A percentile compares a stretch with the other conserved stretches of the same genome.
phyloP scores from a whole-genome alignment of 805 yeast genomes.

The Debaryomyces hansenii region DNA sequence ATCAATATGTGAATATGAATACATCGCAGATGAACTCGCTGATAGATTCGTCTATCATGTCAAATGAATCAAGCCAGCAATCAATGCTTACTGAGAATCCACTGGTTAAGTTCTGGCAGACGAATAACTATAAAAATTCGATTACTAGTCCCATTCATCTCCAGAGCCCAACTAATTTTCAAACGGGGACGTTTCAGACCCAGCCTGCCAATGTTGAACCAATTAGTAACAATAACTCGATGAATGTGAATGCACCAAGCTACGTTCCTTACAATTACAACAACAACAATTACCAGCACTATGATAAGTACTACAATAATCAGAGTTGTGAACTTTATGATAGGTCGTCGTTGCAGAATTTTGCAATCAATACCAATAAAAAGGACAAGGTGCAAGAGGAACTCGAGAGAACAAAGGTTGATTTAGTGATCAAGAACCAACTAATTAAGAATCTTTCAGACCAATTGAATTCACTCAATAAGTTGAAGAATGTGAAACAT shows the following conservation, averaged over 20 bases:
- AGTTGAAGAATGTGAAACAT: constrained; percentile 12
- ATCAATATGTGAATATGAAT: constrained; percentile 4
- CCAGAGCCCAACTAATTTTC: background rate
- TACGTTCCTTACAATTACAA: constrained; percentile 22
- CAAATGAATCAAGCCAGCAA: constrained; percentile 1
- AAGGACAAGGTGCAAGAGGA: constrained; percentile 14
- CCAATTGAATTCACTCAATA: constrained; percentile 24
- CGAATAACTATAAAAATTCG: constrained; percentile 3
- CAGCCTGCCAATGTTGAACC: background rate
- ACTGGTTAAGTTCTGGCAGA: constrained; percentile 14
- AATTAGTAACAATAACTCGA: constrained; percentile 3
- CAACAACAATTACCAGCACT: constrained; percentile 4
- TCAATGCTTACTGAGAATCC: constrained; percentile 2
- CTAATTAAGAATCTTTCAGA: constrained; percentile 36
- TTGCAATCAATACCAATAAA: constrained; percentile 2
- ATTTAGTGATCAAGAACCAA: constrained; percentile 55
- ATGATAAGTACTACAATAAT: constrained; percentile 6
- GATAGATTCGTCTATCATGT: constrained; percentile 6
- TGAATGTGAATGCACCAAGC: constrained; percentile 32
- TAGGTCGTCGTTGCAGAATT: constrained; percentile 9
- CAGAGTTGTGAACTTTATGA: constrained; percentile 7
- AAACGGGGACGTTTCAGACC: background rate
- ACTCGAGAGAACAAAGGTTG: constrained; percentile 44
- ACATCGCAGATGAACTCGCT: constrained; percentile 4
- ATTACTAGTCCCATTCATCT: constrained; percentile 2